These are phyloP conservation scores for Suillus tomentosus DNA, from an alignment of 768 basidiomycete species.

Conservation along the genomic window DNA sequence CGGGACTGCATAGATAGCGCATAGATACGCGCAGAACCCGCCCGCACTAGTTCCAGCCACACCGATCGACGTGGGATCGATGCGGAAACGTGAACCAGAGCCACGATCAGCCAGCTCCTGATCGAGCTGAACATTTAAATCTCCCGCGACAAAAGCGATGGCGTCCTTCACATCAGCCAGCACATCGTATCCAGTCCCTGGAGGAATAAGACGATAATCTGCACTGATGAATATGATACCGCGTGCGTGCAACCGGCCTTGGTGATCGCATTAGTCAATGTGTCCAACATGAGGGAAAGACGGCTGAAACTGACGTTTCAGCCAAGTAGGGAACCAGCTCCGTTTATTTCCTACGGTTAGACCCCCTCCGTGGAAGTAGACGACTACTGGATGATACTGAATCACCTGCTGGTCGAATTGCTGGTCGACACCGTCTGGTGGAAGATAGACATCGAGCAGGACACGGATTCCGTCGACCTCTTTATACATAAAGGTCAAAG, in stretches of 20 bases:
- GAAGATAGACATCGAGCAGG: slow-evolving; percentile 38
- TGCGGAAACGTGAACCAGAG: slow-evolving; percentile 25
- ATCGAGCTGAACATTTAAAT: slow-evolving; percentile 19
- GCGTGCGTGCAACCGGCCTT: slow-evolving; percentile 48
- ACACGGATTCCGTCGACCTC: slow-evolving; percentile 25
- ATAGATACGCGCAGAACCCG: slow-evolving; percentile 63
- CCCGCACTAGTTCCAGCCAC: slow-evolving; percentile 64
- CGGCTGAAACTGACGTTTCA: slow-evolving; percentile 46
- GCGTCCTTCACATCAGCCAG: slow-evolving; percentile 59
- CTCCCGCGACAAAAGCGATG: slow-evolving; percentile 46
- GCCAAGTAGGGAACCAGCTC: slow-evolving; percentile 71
- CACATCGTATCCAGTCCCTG: slow-evolving; percentile 56
- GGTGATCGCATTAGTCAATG: neutral
- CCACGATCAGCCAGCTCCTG: slow-evolving; percentile 2
- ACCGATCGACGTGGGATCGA: slow-evolving; percentile 48
- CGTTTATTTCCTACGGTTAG: slow-evolving; percentile 57
- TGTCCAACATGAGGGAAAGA: neutral
- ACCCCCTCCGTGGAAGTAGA: slow-evolving; percentile 56
- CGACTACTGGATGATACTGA: slow-evolving; percentile 28
- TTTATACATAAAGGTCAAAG: slow-evolving; percentile 41
- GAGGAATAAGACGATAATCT: slow-evolving; percentile 60
- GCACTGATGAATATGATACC: slow-evolving; percentile 62
- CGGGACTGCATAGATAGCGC: slow-evolving; percentile 53
- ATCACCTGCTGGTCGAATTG: neutral
- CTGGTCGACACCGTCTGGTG: slow-evolving; percentile 3